Evolutionary conservation across 2,329 filamentous ascomycete species (phyloP), one percentile per base, ranked within the genome.

Genomic region (Aspergillus sojae): DNA sequence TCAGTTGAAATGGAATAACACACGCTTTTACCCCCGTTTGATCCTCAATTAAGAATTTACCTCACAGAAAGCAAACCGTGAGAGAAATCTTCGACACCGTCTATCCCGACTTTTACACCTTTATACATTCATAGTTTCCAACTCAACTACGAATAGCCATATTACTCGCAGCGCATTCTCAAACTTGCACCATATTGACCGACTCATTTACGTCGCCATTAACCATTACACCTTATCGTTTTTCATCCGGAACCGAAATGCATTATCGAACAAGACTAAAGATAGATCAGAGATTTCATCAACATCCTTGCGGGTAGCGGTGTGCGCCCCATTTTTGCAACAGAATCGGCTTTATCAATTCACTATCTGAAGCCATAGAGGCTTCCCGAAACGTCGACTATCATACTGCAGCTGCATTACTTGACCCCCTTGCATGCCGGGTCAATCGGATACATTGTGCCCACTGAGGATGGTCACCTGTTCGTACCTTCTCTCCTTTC

Each of bases 1-100:
- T 30, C 30, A 41, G 45, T 41, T 61, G 60, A 60, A 68, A 68
- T 68, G 66, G 66, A 68, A 67, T 68, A 68, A 68, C 66, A 68
- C 63, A 62, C 60, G 65, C 59, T 60, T 60, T 59, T 36, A 4
- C 41, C 52, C 54, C 56, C 23, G 57, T 34, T 59, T 59, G 41
- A 56, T 45, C 39, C 45, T 46, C 45, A 46, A 26, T 14, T 28
- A 48, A 48, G 46, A 50, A 61, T 23, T 39, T 30, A 36, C 60
- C 45, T 28, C 46, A 41, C 61, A 30, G 23, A 41, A 43, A 54
- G 23, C 30, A 53, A 34, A 56, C n/a, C 3, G 45, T 48, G 19
- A 54, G n/a, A 50, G 14, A 43, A 45, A 21, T 32, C 34, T 55
- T 46, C 9, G 9, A 55, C 16, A 26, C 28, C 36, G 52, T 14